Evolutionary conservation across 768 basidiomycete genomes (phyloP), one percentile per base, ranked within the genome.

Genomic region (Cystobasidium ongulense): DNA sequence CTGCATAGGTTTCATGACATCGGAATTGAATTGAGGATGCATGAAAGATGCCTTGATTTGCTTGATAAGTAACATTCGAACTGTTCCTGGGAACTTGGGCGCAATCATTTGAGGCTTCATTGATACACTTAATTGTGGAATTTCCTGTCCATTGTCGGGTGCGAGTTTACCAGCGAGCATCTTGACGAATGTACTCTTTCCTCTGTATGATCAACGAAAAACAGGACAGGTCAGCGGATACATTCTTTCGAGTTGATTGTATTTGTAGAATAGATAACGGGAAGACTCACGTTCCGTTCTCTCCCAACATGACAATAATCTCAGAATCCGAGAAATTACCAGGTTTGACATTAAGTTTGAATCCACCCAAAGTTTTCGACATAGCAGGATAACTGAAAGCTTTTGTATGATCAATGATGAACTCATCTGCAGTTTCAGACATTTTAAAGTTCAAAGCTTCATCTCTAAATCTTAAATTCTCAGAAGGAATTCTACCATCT

Each of bases 21-120:
- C 96, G 50, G 90, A 90, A 82, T 95, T 91, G 89, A 99, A 99
- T 82, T 98, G 96, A n/a, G 94, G 90, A 81, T 96, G 93, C 93
- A 98, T 95, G 83, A 96, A 97, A 35, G 92, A 87, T 25, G 86
- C 85, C 83, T 95, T 94, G 84, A 98, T 96, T 82, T 89, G 88
- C 84, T 96, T 97, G 63, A 99, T 80, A 73, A 99, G 83, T 75
- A 99, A 84, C 90, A 91, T 90, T 78, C 95, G 88, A 43, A 99
- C 96, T n/a, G 89, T 90, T 76, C 96, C 96, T 0, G 89, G 89
- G 87, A 97, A 98, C 82, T 91, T 95, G 57, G 95, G 95, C 41
- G 93, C 92, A 82, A 98, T 97, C 59, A 93, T 92, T 84, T 99
- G 96, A 0, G 96, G 96, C 84, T 99, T 99, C 79, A 98, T 85